A percentile compares a stretch with the other conserved stretches of the same genome.
phyloP scores from a whole-genome alignment of 768 basidiomycete species.

The Termitomyces sp. region DNA sequence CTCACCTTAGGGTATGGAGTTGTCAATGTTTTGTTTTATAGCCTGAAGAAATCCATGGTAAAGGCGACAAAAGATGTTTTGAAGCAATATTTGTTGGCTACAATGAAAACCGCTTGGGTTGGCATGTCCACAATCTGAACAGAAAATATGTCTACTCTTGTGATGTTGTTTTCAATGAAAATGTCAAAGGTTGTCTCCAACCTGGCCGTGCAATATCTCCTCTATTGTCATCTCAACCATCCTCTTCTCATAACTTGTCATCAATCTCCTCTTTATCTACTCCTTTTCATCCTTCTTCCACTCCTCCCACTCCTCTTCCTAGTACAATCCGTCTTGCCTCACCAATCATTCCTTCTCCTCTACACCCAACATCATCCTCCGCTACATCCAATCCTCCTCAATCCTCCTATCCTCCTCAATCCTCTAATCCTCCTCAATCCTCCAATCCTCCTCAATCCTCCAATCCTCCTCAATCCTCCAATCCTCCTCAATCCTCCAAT shows the following conservation, averaged over 20 bases:
- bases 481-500: too few species aligned
- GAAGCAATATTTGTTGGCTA: constrained; percentile 22
- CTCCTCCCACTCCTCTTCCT: not conserved
- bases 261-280: too few species aligned
- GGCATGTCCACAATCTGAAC: not conserved
- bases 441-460: too few species aligned
- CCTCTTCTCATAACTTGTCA: too few species aligned
- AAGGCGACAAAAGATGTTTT: constrained; percentile 11
- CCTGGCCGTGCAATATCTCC: not conserved
- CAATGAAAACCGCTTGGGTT: not conserved
- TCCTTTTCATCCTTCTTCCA: not conserved
- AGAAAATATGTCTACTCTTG: not conserved
- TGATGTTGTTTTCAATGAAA: not conserved
- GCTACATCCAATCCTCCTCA: too few species aligned
- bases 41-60: constrained; percentile 16
- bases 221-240: not conserved
- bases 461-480: too few species aligned
- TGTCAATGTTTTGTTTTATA: constrained; percentile 20
- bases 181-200: not conserved
- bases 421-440: too few species aligned
- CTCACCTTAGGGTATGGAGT: constrained; percentile 25
- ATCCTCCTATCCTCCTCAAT: too few species aligned
- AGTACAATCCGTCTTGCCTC: too few species aligned
- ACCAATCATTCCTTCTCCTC: too few species aligned
- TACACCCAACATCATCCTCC: too few species aligned